Base-by-base conservation (phyloP, 306 rosid genomes). In the Urtica urens region DNA sequence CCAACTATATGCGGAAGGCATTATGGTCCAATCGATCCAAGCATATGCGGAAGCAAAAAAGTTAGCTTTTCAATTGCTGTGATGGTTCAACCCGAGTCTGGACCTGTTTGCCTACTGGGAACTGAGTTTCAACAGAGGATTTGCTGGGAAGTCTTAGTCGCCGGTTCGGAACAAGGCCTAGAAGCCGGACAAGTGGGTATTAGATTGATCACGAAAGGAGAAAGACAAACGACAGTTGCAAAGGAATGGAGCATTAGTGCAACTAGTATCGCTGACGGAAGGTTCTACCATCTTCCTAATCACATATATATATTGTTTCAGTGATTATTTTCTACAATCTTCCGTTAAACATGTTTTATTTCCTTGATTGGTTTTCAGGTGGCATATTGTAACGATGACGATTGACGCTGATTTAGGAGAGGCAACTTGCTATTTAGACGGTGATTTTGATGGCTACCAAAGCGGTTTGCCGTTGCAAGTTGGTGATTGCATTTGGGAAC, bases 141-240 rank as follows among this genome's bases (percentile, higher is more conserved):
- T 46, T 92, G 99, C 70, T 92, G 99, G 99, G 99, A 92, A 81
- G 63, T 92, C 71, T 73, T 92, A 40, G 99, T 92, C 28, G 96
- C 96, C 52, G 99, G 99, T 72, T 78, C 94, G 49, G 99, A 92
- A 69, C 99, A 92, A 73, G 99, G 96, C 45, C 81, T 85, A 58
- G 99, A 92, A 69, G 99, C 99, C 47, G 99, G 99, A 54, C 99
- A 85, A 73, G 99, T 92, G 73, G 99, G 96, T 63, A 87, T 92
- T 60, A 65, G 99, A 73, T 75, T 92, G 74, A 92, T 92, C 61
- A 85, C 94, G 22, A 85, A 92, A 71, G 93, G 99, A 50, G 99
- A 92, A 61, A 85, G 96, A 59, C 99, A 92, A 59, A 83, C 93
- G 45, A 92, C 93, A 27, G 94, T 80, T 38, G 82, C 88, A 46